Evolutionary conservation across 805 yeast genomes (phyloP).

Genomic region (Metschnikowia noctiluminum): DNA sequence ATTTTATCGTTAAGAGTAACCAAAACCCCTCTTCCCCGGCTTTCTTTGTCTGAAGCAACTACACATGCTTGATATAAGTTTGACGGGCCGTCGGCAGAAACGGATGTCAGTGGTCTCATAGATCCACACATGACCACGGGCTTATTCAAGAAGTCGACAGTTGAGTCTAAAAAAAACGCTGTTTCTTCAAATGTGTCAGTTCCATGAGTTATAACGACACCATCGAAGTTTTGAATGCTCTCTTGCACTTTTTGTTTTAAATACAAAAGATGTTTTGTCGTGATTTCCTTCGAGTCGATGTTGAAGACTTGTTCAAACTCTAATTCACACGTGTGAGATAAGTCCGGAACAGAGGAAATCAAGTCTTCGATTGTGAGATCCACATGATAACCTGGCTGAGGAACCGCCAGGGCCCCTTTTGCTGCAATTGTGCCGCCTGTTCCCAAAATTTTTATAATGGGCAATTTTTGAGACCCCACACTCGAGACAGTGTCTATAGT

Average conservation of each 20-base stretch:
- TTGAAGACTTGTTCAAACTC: conserved; percentile 63
- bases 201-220: conserved; percentile 68
- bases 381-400: conserved; percentile 53
- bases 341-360: conserved; percentile 52
- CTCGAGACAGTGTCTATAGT: conserved; percentile 19
- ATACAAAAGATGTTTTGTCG: conserved; percentile 42
- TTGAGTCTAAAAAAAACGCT: conserved; percentile 57
- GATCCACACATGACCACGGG: conserved; percentile 71
- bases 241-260: conserved; percentile 46
- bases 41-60: conserved; percentile 51
- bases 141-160: conserved; percentile 33
- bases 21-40: conserved; percentile 56
- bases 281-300: conserved; percentile 57
- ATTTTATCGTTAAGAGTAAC: conserved; percentile 67
- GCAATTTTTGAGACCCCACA: conserved; percentile 19
- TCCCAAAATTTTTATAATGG: conserved; percentile 47
- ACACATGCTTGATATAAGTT: conserved; percentile 67
- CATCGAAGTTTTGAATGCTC: conserved; percentile 47
- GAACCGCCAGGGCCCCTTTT: conserved; percentile 44
- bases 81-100: conserved; percentile 72
- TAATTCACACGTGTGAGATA: conserved; percentile 50
- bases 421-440: conserved; percentile 63
- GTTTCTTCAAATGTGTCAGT: conserved; percentile 70
- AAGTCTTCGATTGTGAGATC: conserved; percentile 40
- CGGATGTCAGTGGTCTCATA: conserved; percentile 70